A percentile compares a stretch with the other conserved stretches of the same genome.
Evolutionary conservation across 2,329 filamentous ascomycete species (phyloP).

Genomic region (Atkinsonella hypoxylon): DNA sequence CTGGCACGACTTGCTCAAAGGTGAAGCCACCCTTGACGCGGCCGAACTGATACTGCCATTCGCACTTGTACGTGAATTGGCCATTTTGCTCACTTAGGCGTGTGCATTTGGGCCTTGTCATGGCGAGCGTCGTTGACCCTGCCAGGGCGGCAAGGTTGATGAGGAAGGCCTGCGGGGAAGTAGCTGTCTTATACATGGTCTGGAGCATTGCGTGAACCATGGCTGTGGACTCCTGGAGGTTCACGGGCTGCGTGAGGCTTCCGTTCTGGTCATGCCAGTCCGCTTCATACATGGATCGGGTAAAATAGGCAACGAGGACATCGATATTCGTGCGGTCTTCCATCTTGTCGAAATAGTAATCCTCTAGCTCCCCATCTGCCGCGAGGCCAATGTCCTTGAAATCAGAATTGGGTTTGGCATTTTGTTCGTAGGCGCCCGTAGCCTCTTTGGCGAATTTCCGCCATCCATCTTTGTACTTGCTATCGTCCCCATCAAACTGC

Average conservation of each 20-base stretch:
- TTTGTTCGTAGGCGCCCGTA: slow-evolving; percentile 10
- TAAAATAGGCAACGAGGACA: slow-evolving; percentile 42
- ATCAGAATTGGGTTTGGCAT: background rate
- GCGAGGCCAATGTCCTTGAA: slow-evolving; percentile 1
- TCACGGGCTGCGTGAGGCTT: slow-evolving; percentile 27
- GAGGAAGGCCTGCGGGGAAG: slow-evolving; percentile 42
- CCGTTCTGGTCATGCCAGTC: slow-evolving; percentile 40
- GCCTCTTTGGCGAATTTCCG: slow-evolving; percentile 12
- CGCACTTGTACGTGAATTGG: slow-evolving; percentile 35
- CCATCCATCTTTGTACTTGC: slow-evolving; percentile 8
- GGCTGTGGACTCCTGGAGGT: slow-evolving; percentile 40
- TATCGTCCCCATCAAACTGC: background rate
- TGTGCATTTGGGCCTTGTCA: slow-evolving; percentile 26
- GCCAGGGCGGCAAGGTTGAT: slow-evolving; percentile 47
- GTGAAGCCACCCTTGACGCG: slow-evolving; percentile 38
- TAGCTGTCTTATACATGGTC: slow-evolving; percentile 37
- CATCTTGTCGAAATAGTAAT: slow-evolving; percentile 23
- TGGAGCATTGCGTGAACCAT: slow-evolving; percentile 42
- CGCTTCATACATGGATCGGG: slow-evolving; percentile 35
- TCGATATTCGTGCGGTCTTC: slow-evolving; percentile 43
- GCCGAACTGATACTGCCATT: slow-evolving; percentile 46
- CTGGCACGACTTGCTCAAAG: slow-evolving; percentile 36
- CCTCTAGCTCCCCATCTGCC: slow-evolving; percentile 10
- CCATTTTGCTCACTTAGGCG: slow-evolving; percentile 30
- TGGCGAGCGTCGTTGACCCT: slow-evolving; percentile 40